Evolutionary conservation across 345 rosid genomes (phyloP).

Genomic region (Lumnitzera racemosa): DNA sequence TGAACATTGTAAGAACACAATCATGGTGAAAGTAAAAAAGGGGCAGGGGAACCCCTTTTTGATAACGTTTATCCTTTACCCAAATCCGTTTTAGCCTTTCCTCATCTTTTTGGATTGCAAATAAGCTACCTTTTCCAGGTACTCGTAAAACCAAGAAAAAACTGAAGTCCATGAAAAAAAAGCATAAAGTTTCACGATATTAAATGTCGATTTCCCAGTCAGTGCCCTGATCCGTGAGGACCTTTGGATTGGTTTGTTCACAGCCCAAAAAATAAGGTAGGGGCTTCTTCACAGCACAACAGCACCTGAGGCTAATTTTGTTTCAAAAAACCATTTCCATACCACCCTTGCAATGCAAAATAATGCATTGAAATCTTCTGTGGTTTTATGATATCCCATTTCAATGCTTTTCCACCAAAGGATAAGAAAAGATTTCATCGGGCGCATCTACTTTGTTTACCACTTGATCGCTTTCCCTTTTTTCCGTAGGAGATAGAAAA

Average conservation of each 20-base stretch:
- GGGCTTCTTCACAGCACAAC: conserved; percentile 24
- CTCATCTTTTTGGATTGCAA: background rate
- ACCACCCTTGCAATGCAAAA: conserved; percentile 19
- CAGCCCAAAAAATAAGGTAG: background rate
- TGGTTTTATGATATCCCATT: conserved; percentile 14
- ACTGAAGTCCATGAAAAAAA: background rate
- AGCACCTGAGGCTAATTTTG: background rate
- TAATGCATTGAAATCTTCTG: background rate
- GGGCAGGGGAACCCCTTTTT: conserved; percentile 12
- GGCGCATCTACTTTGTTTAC: background rate
- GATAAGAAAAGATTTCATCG: conserved; percentile 3
- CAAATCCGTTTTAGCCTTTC: conserved; percentile 2
- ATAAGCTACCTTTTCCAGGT: conserved; percentile 1
- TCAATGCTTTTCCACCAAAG: conserved; percentile 8
- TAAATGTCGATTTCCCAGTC: background rate
- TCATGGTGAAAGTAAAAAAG: conserved; percentile 15
- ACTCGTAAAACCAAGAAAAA: conserved; percentile 6
- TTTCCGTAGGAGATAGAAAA: background rate
- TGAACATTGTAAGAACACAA: conserved; percentile 10
- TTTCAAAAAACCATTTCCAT: conserved; percentile 19
- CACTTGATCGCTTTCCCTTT: background rate
- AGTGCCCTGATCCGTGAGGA: background rate
- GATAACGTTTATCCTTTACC: background rate
- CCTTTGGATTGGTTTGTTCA: background rate
- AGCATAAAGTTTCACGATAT: conserved; percentile 5